These are phyloP conservation scores for Gossypium laxum DNA, from an alignment of 441 rosid species.

Conservation along the genomic window DNA sequence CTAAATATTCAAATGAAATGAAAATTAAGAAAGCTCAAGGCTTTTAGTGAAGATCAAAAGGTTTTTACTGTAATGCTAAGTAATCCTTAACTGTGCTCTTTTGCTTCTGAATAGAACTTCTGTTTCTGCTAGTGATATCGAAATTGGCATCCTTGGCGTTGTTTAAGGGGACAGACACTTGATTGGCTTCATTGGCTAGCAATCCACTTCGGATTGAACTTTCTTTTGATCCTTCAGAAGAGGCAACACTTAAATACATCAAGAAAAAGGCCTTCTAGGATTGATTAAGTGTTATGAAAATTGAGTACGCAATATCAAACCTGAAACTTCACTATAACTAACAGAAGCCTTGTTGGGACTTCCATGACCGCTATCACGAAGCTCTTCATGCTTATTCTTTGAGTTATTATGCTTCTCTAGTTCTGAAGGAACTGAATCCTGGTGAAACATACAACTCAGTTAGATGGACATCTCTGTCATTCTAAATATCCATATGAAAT, in stretches of 20 bases:
- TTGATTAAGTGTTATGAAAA: neutral
- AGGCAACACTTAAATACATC: slow-evolving; percentile 21
- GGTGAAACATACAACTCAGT: slow-evolving; percentile 12
- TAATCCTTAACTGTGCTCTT: slow-evolving; percentile 44
- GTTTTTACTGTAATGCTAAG: slow-evolving; percentile 8
- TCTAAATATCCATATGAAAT: slow-evolving; percentile 22
- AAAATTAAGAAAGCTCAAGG: slow-evolving; percentile 9
- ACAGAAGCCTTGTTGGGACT: slow-evolving; percentile 23
- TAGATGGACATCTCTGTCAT: slow-evolving; percentile 25
- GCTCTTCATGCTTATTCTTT: slow-evolving; percentile 45
- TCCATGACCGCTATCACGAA: slow-evolving; percentile 20
- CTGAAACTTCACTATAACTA: slow-evolving; percentile 33
- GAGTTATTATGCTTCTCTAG: slow-evolving; percentile 17
- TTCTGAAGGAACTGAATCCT: slow-evolving; percentile 7
- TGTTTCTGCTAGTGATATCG: slow-evolving; percentile 15
- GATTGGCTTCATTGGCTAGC: slow-evolving; percentile 15
- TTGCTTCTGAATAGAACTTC: slow-evolving; percentile 17
- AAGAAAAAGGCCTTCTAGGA: slow-evolving; percentile 4
- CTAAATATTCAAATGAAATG: slow-evolving; percentile 21
- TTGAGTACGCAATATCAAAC: slow-evolving; percentile 32
- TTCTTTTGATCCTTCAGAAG: slow-evolving; percentile 34
- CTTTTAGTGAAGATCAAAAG: slow-evolving; percentile 9
- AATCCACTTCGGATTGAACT: slow-evolving; percentile 19
- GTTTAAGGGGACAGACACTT: slow-evolving; percentile 5
- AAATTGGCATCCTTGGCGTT: slow-evolving; percentile 10